A percentile compares a stretch with the other conserved stretches of the same genome.
Evolutionary conservation across 257 asterid species (phyloP).

Genomic region (Mentha longifolia): DNA sequence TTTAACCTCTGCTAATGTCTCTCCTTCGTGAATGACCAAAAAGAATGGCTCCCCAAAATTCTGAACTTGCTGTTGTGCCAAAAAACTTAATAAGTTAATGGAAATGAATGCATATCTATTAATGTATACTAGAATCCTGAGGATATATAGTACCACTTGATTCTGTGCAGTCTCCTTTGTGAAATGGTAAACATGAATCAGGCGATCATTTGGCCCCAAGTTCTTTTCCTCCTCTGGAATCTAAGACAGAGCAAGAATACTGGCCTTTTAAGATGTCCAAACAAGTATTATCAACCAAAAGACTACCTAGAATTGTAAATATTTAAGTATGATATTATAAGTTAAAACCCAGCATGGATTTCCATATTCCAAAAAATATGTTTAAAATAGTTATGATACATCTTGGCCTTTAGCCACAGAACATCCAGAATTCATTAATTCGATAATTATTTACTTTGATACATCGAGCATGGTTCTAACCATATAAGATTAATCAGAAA

Average conservation of each 20-base stretch:
- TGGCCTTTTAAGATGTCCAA: constrained; percentile 16
- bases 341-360: not conserved
- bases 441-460: constrained; percentile 20
- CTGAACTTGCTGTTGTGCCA: constrained; percentile 51
- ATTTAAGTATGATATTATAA: not conserved
- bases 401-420: constrained; percentile 4
- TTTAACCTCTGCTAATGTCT: constrained; percentile 58
- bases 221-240: constrained; percentile 92
- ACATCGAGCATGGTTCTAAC: constrained; percentile 5
- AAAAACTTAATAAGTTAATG: not conserved
- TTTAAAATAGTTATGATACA: not conserved
- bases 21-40: constrained; percentile 64
- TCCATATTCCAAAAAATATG: constrained; percentile 14
- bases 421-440: constrained; percentile 2
- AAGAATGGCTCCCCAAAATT: constrained; percentile 67
- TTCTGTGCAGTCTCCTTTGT: constrained; percentile 81
- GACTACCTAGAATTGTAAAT: not conserved
- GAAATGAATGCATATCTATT: not conserved
- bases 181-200: constrained; percentile 89
- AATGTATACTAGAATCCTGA: constrained; percentile 13
- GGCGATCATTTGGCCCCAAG: constrained; percentile 80
- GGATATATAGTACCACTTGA: constrained; percentile 60
- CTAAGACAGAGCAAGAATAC: constrained; percentile 44
- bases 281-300: constrained; percentile 21
- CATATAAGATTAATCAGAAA: not conserved